Evolutionary conservation across 2,329 filamentous ascomycete genomes (phyloP), one percentile per base, ranked within the genome.

Genomic region (Nemania sp.): DNA sequence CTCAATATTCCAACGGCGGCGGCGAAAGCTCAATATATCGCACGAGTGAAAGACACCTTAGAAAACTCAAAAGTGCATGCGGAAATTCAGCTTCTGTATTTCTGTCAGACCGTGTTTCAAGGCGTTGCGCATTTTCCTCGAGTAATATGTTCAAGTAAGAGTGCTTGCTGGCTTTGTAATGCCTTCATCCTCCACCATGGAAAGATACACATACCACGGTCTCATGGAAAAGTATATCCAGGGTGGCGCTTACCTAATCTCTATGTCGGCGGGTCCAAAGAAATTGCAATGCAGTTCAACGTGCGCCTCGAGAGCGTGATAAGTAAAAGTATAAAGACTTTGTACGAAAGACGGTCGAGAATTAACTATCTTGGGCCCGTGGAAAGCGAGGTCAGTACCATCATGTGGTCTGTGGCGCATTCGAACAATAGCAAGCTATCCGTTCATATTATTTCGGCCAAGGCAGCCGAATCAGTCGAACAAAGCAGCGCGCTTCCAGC

Each of bases 101-200:
- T 75, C 55, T 77, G 72, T 49, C 72, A 77, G 44, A 43, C 67
- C 2, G 55, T 69, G 24, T 45, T 63, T 2, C n/a, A 54, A 0
- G 47, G 52, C 5, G 30, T 42, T 5, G 5, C 39, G 0, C 56
- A 61, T 9, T 66, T 61, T 24, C 75, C 77, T 7, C 70, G 76
- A 15, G 70, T 77, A 3, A 73, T 81, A 5, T 72, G 72, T 48
- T 77, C 77, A 3, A 77, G 72, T 66, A 81, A 81, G 52, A 72
- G 76, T 46, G 74, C 78, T 1, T 82, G 78, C 59, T 80, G 75
- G 60, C 69, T 81, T 0, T 82, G 78, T 62, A 75, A 80, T 45
- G 63, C 72, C 6, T 75, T 80, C 54, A 70, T 81, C n/a, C 47
- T 58, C 1, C 59, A 72, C 12, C 73, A 79, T 52, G 71, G 73